phyloP scores from a whole-genome alignment of 1,139 yeast genomes.

The Trichomonascaceae sp. region DNA sequence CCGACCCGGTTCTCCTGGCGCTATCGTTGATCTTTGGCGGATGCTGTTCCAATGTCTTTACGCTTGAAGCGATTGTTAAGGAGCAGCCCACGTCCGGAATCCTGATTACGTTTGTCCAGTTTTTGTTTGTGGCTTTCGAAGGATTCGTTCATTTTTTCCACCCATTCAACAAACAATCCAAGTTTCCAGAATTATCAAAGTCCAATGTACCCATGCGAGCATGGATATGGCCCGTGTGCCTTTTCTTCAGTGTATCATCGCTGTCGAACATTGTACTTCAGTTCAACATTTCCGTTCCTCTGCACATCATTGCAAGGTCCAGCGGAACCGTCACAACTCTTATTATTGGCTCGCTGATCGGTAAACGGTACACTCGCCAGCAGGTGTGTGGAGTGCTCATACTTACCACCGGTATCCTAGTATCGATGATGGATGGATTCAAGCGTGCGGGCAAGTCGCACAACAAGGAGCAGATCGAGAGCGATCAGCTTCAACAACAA shows the following conservation, averaged over 20 bases:
- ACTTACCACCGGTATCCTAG: slow-evolving; percentile 43
- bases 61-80: slow-evolving; percentile 41
- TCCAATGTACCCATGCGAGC: slow-evolving; percentile 36
- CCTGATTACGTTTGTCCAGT: slow-evolving; percentile 49
- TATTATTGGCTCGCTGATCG: slow-evolving; percentile 38
- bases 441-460: slow-evolving; percentile 1
- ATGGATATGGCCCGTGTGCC: slow-evolving; percentile 36
- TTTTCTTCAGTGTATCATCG: slow-evolving; percentile 41
- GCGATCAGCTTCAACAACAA: not conserved
- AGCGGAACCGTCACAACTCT: slow-evolving; percentile 53
- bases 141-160: slow-evolving; percentile 31
- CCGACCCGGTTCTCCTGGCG: slow-evolving; percentile 1
- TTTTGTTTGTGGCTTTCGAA: slow-evolving; percentile 38
- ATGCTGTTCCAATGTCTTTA: slow-evolving; percentile 57
- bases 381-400: slow-evolving; percentile 41
- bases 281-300: slow-evolving; percentile 48
- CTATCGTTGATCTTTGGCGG: slow-evolving; percentile 45
- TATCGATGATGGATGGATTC: slow-evolving; percentile 31
- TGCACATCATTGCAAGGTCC: slow-evolving; percentile 56
- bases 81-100: slow-evolving; percentile 33
- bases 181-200: slow-evolving; percentile 20
- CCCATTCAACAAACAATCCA: slow-evolving; percentile 8
- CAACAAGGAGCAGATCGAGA: not conserved
- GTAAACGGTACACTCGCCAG: slow-evolving; percentile 32
- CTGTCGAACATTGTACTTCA: slow-evolving; percentile 49